These are phyloP conservation scores for Rhizopogon roseolus DNA, from an alignment of 768 basidiomycete species.

Conservation along the genomic window DNA sequence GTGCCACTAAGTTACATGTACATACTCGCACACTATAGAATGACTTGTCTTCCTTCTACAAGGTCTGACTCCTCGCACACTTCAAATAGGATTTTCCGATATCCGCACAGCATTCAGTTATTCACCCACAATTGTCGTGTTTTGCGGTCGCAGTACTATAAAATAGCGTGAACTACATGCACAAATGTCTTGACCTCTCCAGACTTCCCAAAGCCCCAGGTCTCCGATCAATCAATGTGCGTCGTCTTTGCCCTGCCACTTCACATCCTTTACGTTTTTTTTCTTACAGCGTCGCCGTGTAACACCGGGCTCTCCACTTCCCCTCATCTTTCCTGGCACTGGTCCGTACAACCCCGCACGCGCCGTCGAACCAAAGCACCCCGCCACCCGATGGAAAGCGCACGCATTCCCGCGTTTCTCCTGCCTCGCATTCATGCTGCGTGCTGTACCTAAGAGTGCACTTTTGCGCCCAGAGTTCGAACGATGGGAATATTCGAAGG, in stretches of 20 bases:
- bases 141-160: too few relatives aligned
- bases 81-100: too few relatives aligned
- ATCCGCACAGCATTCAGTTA: too few relatives aligned
- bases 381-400: background rate
- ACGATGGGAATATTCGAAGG: background rate
- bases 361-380: constrained; percentile 1
- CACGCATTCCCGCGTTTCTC: background rate
- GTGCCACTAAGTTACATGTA: too few relatives aligned
- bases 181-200: constrained; percentile 8
- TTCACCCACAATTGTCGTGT: too few relatives aligned
- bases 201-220: constrained; percentile 9
- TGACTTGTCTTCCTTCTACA: too few relatives aligned
- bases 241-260: background rate
- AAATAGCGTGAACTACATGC: constrained; percentile 2
- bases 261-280: background rate
- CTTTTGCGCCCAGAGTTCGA: constrained; percentile 1
- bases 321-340: background rate
- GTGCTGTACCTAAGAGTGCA: constrained; percentile 3
- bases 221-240: background rate
- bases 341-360: background rate
- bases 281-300: background rate
- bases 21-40: too few relatives aligned
- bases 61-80: too few relatives aligned
- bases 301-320: constrained; percentile 3
- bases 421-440: background rate